These are phyloP conservation scores for Trichoderma gamsii DNA, from an alignment of 495 filamentous ascomycete genomes.

Conservation along the genomic window DNA sequence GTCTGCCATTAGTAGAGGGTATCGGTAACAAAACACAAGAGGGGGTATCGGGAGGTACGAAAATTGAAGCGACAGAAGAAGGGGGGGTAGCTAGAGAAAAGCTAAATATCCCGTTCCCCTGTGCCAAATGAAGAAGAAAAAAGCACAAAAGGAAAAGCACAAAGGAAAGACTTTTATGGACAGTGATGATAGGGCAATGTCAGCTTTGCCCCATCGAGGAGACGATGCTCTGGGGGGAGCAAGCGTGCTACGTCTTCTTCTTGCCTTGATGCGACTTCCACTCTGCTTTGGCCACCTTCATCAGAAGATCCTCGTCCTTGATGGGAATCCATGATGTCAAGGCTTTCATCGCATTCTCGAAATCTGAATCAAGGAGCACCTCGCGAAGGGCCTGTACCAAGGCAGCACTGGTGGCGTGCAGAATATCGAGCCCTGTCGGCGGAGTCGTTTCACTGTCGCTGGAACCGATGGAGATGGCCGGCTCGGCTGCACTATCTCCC, in stretches of 20 bases:
- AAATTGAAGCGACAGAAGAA: background rate
- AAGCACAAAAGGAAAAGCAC: background rate
- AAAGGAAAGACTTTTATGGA: background rate
- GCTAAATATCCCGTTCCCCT: background rate
- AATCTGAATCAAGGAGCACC: conserved; percentile 87
- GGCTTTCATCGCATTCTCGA: conserved; percentile 97
- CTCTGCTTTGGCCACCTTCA: conserved; percentile 89
- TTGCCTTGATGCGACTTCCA: conserved; percentile 63
- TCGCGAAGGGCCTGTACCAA: conserved; percentile 89
- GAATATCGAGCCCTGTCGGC: conserved; percentile 64
- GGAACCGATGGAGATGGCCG: background rate
- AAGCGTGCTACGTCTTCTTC: conserved; percentile 27
- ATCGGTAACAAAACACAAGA: background rate
- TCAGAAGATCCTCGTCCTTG: conserved; percentile 88
- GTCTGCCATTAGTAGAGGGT: conserved; percentile 1
- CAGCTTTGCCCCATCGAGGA: background rate
- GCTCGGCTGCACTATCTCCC: conserved; percentile 53
- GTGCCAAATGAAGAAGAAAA: background rate
- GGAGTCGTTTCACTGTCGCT: conserved; percentile 16
- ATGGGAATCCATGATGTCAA: conserved; percentile 94
- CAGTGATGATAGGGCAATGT: too few species aligned
- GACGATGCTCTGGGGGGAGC: background rate
- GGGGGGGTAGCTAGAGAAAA: background rate
- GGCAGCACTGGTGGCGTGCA: conserved; percentile 86
- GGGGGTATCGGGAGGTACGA: background rate